These are phyloP conservation scores for Lolium rigidum DNA, from an alignment of 176 grass and related monocot species.

Conservation along the genomic window DNA sequence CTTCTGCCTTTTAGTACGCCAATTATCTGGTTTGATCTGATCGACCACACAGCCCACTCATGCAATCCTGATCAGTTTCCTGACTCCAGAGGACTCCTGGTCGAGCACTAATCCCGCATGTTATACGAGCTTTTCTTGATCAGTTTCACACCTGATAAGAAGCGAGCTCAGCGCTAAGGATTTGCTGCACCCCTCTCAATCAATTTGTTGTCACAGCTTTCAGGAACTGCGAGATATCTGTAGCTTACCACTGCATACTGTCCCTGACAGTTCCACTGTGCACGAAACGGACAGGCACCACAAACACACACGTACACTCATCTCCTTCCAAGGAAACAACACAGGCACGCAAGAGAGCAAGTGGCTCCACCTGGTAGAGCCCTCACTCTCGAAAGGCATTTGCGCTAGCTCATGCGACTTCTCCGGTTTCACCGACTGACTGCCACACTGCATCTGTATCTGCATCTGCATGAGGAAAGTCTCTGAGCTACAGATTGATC, in stretches of 20 bases:
- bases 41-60: slow-evolving; percentile 28
- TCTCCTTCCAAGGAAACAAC: slow-evolving; percentile 40
- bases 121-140: background rate
- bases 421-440: slow-evolving; percentile 42
- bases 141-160: background rate
- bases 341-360: slow-evolving; percentile 19
- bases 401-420: slow-evolving; percentile 34
- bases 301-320: slow-evolving; percentile 30
- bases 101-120: background rate
- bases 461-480: slow-evolving; percentile 11
- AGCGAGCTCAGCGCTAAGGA: background rate
- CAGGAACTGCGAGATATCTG: slow-evolving; percentile 45
- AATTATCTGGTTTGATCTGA: slow-evolving; percentile 5
- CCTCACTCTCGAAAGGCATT: slow-evolving; percentile 18
- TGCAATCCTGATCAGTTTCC: background rate
- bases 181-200: background rate
- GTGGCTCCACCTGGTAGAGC: background rate
- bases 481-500: slow-evolving; percentile 1
- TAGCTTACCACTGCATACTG: slow-evolving; percentile 48
- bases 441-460: background rate
- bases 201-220: slow-evolving; percentile 40
- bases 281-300: slow-evolving; percentile 21
- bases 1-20: slow-evolving; percentile 4
- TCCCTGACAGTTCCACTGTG: slow-evolving; percentile 44
- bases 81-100: background rate